These are phyloP conservation scores for Limnomonas spitsbergensis DNA, from an alignment of 139 green algal genomes.

Conservation along the genomic window DNA sequence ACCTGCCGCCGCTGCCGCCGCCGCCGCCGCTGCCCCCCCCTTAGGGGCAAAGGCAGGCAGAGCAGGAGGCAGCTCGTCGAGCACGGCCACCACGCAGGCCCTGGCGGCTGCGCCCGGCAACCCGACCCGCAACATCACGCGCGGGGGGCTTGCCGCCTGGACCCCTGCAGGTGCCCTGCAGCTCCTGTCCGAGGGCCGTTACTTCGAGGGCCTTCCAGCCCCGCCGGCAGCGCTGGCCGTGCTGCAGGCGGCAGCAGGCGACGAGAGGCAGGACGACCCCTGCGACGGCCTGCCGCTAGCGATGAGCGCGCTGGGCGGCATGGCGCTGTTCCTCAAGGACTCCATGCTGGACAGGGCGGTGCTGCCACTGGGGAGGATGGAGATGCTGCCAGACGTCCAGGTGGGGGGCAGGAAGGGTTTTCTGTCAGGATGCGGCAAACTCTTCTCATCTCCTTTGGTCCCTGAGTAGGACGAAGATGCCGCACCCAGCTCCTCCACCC, in stretches of 20 bases:
- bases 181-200: neutral
- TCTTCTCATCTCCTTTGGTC: no score
- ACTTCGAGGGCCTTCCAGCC: neutral
- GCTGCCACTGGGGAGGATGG: conserved; percentile 58
- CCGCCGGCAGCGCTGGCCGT: neutral
- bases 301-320: conserved; percentile 33
- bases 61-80: no score
- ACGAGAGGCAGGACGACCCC: neutral
- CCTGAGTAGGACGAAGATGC: no score
- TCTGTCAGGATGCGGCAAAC: neutral
- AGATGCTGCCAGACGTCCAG: conserved; percentile 54
- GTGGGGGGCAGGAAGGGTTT: neutral
- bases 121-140: conserved; percentile 40
- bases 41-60: no score
- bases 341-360: conserved; percentile 74
- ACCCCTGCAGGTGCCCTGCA: conserved; percentile 9
- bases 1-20: neutral
- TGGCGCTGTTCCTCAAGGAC: conserved; percentile 59
- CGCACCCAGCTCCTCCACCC: no score
- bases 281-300: conserved; percentile 1
- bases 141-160: neutral
- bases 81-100: conserved; percentile 42
- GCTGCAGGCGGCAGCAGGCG: neutral
- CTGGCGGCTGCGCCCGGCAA: conserved; percentile 34
- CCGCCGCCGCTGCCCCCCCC: no score